Evolutionary conservation across 352 stramenopile species (phyloP), one percentile per base, ranked within the genome.

Genomic region (Phytophthora syringae): DNA sequence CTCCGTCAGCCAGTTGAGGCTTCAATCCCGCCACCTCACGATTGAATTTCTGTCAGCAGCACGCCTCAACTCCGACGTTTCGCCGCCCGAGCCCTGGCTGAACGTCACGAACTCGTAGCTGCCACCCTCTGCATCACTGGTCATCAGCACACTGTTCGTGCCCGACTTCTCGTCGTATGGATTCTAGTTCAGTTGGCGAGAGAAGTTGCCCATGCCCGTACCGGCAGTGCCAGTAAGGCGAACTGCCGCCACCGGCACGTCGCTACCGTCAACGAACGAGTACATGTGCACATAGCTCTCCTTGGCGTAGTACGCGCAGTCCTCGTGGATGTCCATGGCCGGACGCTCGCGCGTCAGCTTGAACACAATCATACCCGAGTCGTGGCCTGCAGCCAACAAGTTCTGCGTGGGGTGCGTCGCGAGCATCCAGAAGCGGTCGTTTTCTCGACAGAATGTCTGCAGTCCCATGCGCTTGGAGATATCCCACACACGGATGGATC

Each of bases 351-450:
- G 90, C 68, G 97, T 89, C 39, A 99, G 83, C 78, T 99, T 99
- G 82, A 99, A 99, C 13, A 99, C 98, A 77, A 99, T 99, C 95
- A 99, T 99, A 72, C 98, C 98, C n/a, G 92, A 98, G 80, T 99
- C 98, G 73, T 99, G 98, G 49, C 98, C 98, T 3, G 98, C 98
- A 18, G 98, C 98, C 25, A 99, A 82, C 28, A 99, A 80, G 76
- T 99, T 99, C 74, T 99, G 97, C 45, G 88, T 91, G 27, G 93
- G 89, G 78, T 99, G 98, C 0, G 97, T 96, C 0, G 95, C 90
- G 20, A 96, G 71, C 70, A 99, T 99, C 98, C 98, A 99, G 77
- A 99, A 99, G 27, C 98, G 94, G 78, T 99, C 98, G 57, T 98
- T 98, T 84, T 99, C 97, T 18, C 98, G 88, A 40, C 98, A 92